A percentile compares a stretch with the other conserved stretches of the same genome.
Conservation (phyloP, 805 yeast genomes). For the Candida schatavii region DNA sequence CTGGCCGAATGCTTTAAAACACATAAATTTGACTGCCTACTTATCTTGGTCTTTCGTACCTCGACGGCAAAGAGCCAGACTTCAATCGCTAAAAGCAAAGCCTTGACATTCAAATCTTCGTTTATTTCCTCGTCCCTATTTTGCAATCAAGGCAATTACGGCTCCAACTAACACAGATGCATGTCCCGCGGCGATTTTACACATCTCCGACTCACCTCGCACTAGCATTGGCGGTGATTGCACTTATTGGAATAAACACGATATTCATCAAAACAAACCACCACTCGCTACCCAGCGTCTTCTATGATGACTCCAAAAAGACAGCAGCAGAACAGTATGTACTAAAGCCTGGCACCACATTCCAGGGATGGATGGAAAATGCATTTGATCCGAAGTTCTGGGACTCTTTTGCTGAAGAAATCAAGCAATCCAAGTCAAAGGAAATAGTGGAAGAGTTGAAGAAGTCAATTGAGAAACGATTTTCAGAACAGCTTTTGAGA, state of each 20-base stretch:
- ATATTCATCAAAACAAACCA: neutral
- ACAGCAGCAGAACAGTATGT: neutral
- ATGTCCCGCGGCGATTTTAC: slow-evolving; percentile 4
- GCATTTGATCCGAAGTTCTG: slow-evolving; percentile 7
- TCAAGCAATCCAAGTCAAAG: slow-evolving; percentile 10
- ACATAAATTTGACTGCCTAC: no score
- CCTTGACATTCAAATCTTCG: no score
- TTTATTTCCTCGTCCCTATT: neutral
- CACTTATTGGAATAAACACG: slow-evolving; percentile 3
- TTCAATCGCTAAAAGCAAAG: no score
- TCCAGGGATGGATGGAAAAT: slow-evolving; percentile 1
- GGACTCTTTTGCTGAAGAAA: slow-evolving; percentile 8
- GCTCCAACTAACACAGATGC: neutral
- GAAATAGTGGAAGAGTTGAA: slow-evolving; percentile 10
- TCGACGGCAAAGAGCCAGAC: no score
- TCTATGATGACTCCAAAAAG: neutral
- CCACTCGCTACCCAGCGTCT: neutral
- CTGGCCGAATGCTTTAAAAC: no score
- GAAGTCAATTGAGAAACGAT: slow-evolving; percentile 2
- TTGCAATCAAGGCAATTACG: neutral
- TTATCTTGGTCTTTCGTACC: no score
- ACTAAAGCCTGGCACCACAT: slow-evolving; percentile 3
- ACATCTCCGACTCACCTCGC: slow-evolving; percentile 3
- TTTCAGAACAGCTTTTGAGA: neutral
- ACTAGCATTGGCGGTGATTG: neutral